Conservation (phyloP, 371 early-diverging fungal genomes). For the Mortierella sp. region DNA sequence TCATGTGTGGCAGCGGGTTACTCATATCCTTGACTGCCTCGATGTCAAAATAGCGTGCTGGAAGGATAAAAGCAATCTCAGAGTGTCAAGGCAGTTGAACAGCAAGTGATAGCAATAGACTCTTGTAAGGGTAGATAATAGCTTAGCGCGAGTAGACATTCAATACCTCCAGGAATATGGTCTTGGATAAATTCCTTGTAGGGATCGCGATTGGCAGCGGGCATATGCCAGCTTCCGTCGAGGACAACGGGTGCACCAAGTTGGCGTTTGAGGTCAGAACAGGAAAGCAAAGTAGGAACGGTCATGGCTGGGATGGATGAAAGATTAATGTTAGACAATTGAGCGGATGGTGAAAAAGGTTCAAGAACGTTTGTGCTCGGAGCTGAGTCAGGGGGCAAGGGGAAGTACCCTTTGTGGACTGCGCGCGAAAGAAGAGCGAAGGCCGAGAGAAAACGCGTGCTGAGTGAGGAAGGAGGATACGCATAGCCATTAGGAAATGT, state of each 20-base stretch:
- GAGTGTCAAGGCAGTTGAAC: not conserved
- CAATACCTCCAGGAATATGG: constrained; percentile 60
- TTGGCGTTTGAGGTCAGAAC: constrained; percentile 63
- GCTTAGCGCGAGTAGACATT: too few relatives aligned
- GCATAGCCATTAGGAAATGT: not conserved
- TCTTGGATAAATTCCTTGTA: constrained; percentile 62
- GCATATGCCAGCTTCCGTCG: constrained; percentile 94
- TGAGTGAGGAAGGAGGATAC: constrained; percentile 2
- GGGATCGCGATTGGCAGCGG: constrained; percentile 73
- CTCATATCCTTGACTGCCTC: constrained; percentile 77
- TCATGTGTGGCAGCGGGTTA: constrained; percentile 81
- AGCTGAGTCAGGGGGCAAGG: not conserved
- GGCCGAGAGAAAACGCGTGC: constrained; percentile 17
- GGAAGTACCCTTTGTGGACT: constrained; percentile 13
- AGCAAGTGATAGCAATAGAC: not conserved
- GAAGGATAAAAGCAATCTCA: not conserved
- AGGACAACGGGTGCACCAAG: constrained; percentile 72
- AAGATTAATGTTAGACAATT: not conserved
- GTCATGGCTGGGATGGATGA: constrained; percentile 28
- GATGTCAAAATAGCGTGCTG: constrained; percentile 81
- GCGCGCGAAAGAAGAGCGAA: constrained; percentile 16
- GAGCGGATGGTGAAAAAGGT: not conserved
- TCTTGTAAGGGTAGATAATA: too few relatives aligned
- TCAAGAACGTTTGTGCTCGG: not conserved
- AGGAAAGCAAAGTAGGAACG: constrained; percentile 59